phyloP scores from a whole-genome alignment of 257 asterid genomes.

The Thymus mandschuricus region DNA sequence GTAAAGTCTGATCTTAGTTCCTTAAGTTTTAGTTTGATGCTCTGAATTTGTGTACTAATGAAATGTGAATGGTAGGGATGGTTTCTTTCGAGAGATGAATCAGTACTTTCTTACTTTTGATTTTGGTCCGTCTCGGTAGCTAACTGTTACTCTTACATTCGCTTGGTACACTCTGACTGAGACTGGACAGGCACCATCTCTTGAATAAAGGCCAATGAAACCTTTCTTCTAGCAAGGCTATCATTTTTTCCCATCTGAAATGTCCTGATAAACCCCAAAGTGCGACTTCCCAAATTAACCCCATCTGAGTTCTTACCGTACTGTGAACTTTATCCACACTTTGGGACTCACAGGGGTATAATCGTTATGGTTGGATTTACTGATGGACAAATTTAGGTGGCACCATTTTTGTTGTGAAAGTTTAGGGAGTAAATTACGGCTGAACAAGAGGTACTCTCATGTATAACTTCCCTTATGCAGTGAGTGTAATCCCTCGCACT shows the following conservation, averaged over 20 bases:
- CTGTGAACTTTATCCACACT: neutral
- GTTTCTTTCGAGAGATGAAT: neutral
- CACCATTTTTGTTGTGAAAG: neutral
- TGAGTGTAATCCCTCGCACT: neutral
- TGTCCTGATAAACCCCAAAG: neutral
- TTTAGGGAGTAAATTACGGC: neutral
- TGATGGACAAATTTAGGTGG: neutral
- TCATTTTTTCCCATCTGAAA: neutral
- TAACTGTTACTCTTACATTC: neutral
- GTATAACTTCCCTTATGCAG: constrained; percentile 3
- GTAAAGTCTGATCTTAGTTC: neutral
- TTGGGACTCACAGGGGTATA: neutral
- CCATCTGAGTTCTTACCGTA: neutral
- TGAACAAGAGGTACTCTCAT: neutral
- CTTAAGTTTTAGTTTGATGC: neutral
- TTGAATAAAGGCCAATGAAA: neutral
- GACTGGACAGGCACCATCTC: neutral
- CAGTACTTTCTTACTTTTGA: neutral
- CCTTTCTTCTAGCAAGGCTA: neutral
- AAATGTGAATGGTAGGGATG: neutral
- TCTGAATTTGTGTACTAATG: neutral
- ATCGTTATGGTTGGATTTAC: neutral
- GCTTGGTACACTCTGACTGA: neutral
- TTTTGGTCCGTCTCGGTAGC: neutral
- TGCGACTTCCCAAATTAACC: neutral